These are phyloP conservation scores for Larix kaempferi DNA, from an alignment of 75 land plant species.

Conservation along the genomic window DNA sequence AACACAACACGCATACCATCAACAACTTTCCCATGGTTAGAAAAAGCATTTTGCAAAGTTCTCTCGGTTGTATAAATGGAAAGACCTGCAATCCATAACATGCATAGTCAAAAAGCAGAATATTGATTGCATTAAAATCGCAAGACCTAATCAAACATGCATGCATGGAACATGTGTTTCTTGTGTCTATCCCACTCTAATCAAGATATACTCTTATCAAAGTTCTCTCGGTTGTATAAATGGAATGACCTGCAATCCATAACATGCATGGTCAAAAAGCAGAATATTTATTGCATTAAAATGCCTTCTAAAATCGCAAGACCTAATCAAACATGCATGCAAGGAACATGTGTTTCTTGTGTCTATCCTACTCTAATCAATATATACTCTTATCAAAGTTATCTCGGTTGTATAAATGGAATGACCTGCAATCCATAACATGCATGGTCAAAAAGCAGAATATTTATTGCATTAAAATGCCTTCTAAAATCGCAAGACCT, in stretches of 20 bases:
- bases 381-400: too few relatives aligned
- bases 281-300: not conserved
- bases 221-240: slow-evolving; percentile 72
- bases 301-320: not conserved
- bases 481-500: not conserved
- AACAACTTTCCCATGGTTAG: slow-evolving; percentile 63
- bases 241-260: slow-evolving; percentile 46
- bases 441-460: not conserved
- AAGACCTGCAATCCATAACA: slow-evolving; percentile 34
- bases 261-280: not conserved
- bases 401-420: slow-evolving; percentile 72
- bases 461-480: not conserved
- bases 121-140: not conserved
- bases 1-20: slow-evolving; percentile 33
- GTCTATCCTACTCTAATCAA: not conserved
- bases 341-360: not conserved
- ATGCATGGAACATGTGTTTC: not conserved
- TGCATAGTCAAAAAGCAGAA: not conserved
- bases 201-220: too few relatives aligned
- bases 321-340: not conserved
- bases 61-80: slow-evolving; percentile 73
- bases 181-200: not conserved
- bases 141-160: not conserved
- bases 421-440: slow-evolving; percentile 31
- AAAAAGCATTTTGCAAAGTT: slow-evolving; percentile 58